Percentiles rank a stretch among this genome's conserved stretches.
These are phyloP conservation scores for Lagenidium sp. DNA, from an alignment of 352 stramenopile species.

Conservation along the genomic window DNA sequence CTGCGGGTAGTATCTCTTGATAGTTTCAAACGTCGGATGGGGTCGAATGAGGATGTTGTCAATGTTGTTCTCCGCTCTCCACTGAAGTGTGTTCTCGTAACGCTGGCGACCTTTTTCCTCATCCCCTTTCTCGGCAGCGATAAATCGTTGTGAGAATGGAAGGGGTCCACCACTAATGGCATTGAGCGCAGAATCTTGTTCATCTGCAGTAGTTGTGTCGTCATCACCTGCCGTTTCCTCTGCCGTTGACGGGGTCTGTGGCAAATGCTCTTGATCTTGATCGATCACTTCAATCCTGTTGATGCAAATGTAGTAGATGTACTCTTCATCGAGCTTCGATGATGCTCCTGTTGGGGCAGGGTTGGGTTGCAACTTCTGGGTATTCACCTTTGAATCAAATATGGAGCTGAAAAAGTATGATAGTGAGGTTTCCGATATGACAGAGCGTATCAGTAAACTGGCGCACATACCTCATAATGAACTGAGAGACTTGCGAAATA, in stretches of 20 bases:
- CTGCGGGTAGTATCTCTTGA: conserved; percentile 91
- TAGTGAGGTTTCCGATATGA: too few species aligned
- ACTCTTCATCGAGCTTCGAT: conserved; percentile 21
- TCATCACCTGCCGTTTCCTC: conserved; percentile 10
- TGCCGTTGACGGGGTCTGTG: conserved; percentile 1
- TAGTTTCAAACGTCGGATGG: conserved; percentile 74
- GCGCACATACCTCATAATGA: conserved; percentile 37
- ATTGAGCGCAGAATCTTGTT: conserved; percentile 2
- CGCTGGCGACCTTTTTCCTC: conserved; percentile 67
- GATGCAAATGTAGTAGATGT: conserved; percentile 43
- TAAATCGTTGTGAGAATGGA: conserved; percentile 68
- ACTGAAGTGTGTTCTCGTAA: conserved; percentile 75
- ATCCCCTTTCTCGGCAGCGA: conserved; percentile 79
- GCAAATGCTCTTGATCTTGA: conserved; percentile 9
- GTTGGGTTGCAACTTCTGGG: too few species aligned
- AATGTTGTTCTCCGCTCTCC: conserved; percentile 79
- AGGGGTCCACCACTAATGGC: conserved; percentile 54
- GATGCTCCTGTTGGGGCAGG: too few species aligned
- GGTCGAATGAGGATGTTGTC: conserved; percentile 81
- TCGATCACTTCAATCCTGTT: conserved; percentile 63
- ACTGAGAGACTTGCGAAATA: conserved; percentile 64
- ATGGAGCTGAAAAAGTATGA: too few species aligned
- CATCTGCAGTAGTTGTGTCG: neutral
- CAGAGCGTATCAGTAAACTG: neutral
- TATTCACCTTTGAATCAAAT: too few species aligned